phyloP scores from a whole-genome alignment of 2,329 filamentous ascomycete genomes.

The Exophiala alcalophila region DNA sequence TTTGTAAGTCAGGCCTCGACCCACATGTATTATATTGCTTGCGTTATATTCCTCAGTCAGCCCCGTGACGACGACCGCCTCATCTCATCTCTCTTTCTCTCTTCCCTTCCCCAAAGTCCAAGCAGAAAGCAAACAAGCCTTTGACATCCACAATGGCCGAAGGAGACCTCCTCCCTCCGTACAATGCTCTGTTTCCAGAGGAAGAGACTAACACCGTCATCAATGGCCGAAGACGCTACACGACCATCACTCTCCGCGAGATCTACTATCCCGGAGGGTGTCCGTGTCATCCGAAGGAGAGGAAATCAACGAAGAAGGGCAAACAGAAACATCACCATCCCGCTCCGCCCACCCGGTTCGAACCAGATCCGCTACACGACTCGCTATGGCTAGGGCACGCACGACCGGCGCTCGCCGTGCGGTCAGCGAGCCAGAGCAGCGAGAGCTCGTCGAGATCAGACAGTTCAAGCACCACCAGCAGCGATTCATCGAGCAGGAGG shows the following conservation, averaged over 20 bases:
- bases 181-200: slow-evolving; percentile 25
- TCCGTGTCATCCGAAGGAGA: slow-evolving; percentile 26
- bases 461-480: slow-evolving; percentile 7
- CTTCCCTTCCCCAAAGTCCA: slow-evolving; percentile 2
- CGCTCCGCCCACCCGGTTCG: slow-evolving; percentile 6
- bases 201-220: slow-evolving; percentile 21
- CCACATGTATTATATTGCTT: slow-evolving; percentile 4
- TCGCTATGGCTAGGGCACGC: slow-evolving; percentile 24
- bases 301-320: slow-evolving; percentile 17
- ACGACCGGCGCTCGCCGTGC: slow-evolving; percentile 18
- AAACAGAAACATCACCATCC: slow-evolving; percentile 17
- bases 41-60: slow-evolving; percentile 13
- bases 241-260: slow-evolving; percentile 30
- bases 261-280: slow-evolving; percentile 28
- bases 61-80: neutral
- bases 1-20: slow-evolving; percentile 8
- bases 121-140: neutral
- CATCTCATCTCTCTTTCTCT: slow-evolving; percentile 4
- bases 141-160: slow-evolving; percentile 11
- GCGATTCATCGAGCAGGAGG: slow-evolving; percentile 3
- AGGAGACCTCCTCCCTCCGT: slow-evolving; percentile 16
- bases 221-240: slow-evolving; percentile 26
- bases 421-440: slow-evolving; percentile 24
- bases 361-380: slow-evolving; percentile 12
- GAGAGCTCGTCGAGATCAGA: slow-evolving; percentile 11